These are phyloP conservation scores for Sphagnum magellanicum DNA, from an alignment of 228 moss, liverwort and hornwort species.

Conservation along the genomic window DNA sequence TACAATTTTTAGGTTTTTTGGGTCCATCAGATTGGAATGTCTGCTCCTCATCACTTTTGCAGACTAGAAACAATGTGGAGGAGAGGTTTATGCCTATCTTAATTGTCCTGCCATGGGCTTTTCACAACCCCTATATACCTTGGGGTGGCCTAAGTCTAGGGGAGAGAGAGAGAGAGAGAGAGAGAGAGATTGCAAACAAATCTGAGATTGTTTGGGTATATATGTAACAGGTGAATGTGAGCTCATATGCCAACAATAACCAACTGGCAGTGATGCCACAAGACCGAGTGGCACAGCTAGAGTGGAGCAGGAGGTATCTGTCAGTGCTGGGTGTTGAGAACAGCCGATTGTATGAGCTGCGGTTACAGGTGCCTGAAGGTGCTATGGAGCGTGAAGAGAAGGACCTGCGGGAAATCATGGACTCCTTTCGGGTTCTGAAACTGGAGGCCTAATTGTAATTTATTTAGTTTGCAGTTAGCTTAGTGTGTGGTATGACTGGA, in stretches of 20 bases:
- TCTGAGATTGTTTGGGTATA: neutral
- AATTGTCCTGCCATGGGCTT: neutral
- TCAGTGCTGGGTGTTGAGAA: constrained; percentile 94
- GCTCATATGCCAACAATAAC: constrained; percentile 88
- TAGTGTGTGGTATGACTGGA: no score
- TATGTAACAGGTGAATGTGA: constrained; percentile 57
- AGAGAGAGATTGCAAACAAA: neutral
- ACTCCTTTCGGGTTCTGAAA: constrained; percentile 79
- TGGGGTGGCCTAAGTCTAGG: neutral
- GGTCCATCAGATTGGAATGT: no score
- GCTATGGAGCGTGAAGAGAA: constrained; percentile 61
- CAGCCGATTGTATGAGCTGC: constrained; percentile 73
- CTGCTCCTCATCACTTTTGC: no score
- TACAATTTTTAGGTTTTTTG: no score
- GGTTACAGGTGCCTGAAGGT: constrained; percentile 81
- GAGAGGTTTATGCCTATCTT: neutral
- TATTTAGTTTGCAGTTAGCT: no score
- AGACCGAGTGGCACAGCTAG: constrained; percentile 70
- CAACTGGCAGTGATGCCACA: constrained; percentile 92
- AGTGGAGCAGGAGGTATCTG: constrained; percentile 89
- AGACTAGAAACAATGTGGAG: no score
- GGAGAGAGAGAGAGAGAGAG: neutral
- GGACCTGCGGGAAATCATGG: constrained; percentile 77
- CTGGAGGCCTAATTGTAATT: constrained; percentile 29
- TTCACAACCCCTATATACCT: neutral